Base-by-base conservation (phyloP, 306 rosid species). In the Abrus pulchellus region DNA sequence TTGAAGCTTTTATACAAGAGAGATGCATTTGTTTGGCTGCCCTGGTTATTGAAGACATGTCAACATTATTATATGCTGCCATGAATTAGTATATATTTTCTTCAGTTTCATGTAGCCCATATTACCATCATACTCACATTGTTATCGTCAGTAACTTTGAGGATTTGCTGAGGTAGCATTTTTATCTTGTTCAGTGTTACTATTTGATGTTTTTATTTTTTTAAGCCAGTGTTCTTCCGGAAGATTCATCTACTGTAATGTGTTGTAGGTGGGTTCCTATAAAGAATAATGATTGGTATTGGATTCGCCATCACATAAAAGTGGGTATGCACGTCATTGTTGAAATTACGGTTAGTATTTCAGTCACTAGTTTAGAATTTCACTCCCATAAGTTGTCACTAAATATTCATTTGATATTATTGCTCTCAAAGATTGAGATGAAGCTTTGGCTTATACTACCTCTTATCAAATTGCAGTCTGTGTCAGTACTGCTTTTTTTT, bases 261-360 rank as follows among this genome's bases (percentile, higher is more conserved):
- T 86, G 75, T 84, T 87, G 66, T 86, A 95, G 99, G 90, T 95
- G 92, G 98, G 94, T 95, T 71, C 99, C 98, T 53, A 95, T 95
- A 80, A 93, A 93, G 80, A 84, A 83, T 77, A 95, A 95, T 80
- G 99, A 95, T 79, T 95, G 99, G 99, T 95, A 62, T 85, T 95
- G 99, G 99, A 89, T 93, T 76, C 99, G 99, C 49, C 99, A 95
- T 84, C 98, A 95, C 88, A 90, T 95, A 80, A 93, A 82, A 88
- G 98, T 95, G 72, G 99, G 98, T 56, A 93, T 91, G 98, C 77
- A 75, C 4, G 96, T 91, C 88, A 72, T 89, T 34, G 99, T 95
- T 78, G 98, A 95, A 87, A 81, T 95, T 85, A 86, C 86, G 92
- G 99, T 93, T 82, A 93, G 98, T 84, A 43, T 78, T 79, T 75